A percentile compares a stretch with the other conserved stretches of the same genome.
phyloP scores from a whole-genome alignment of 768 basidiomycete genomes.

The Cystobasidium ongulense region DNA sequence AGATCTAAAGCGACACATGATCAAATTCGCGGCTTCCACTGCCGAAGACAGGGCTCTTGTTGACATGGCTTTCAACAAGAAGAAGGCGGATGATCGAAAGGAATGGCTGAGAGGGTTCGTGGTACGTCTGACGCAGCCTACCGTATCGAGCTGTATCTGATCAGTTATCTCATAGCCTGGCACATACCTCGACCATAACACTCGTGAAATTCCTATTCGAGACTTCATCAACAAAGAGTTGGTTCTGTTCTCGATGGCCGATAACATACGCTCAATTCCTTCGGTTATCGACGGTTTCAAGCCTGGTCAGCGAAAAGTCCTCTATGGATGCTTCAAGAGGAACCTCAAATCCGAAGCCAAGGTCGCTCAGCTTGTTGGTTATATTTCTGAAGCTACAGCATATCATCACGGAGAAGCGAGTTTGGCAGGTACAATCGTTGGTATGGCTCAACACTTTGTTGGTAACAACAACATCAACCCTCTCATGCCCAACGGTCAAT shows the following conservation, averaged over 20 bases:
- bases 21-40: slow-evolving; percentile 74
- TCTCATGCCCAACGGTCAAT: slow-evolving; percentile 81
- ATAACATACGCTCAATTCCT: slow-evolving; percentile 95
- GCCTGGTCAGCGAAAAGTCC: slow-evolving; percentile 92
- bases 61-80: slow-evolving; percentile 98
- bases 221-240: slow-evolving; percentile 98
- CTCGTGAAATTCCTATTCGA: slow-evolving; percentile 72
- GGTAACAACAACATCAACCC: slow-evolving; percentile 93
- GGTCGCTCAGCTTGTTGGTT: slow-evolving; percentile 92
- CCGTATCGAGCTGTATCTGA: not conserved
- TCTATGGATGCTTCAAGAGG: slow-evolving; percentile 92
- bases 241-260: slow-evolving; percentile 98
- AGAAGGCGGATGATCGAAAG: slow-evolving; percentile 95
- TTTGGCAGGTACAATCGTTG: slow-evolving; percentile 80
- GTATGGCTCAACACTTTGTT: slow-evolving; percentile 85
- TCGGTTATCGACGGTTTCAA: slow-evolving; percentile 89
- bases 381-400: slow-evolving; percentile 82
- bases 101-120: slow-evolving; percentile 94
- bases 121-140: slow-evolving; percentile 47
- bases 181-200: slow-evolving; percentile 81
- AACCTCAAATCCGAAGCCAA: slow-evolving; percentile 88
- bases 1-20: slow-evolving; percentile 85
- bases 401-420: slow-evolving; percentile 95
- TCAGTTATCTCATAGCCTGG: slow-evolving; percentile 58
- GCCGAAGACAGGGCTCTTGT: slow-evolving; percentile 79